phyloP scores from a whole-genome alignment of 345 rosid genomes.

The Salix arbutifolia region DNA sequence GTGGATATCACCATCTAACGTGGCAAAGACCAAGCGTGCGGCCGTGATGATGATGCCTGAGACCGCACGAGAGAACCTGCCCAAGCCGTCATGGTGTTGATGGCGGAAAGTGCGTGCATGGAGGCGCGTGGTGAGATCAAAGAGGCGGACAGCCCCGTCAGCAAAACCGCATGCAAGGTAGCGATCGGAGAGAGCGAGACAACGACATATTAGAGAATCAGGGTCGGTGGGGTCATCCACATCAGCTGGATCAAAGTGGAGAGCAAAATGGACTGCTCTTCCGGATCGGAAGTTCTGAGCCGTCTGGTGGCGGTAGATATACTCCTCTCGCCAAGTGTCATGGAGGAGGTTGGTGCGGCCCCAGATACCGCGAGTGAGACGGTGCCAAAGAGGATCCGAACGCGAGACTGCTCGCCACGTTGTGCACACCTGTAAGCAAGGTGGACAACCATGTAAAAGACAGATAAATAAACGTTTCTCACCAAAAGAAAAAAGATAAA shows the following conservation, averaged over 20 bases:
- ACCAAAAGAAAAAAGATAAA: background rate
- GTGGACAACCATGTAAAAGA: background rate
- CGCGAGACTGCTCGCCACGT: constrained; percentile 87
- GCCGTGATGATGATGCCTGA: constrained; percentile 56
- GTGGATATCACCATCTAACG: constrained; percentile 73
- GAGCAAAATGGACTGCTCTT: constrained; percentile 34
- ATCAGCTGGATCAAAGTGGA: constrained; percentile 59
- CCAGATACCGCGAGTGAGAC: constrained; percentile 59
- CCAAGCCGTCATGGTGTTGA: constrained; percentile 52
- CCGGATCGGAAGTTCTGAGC: constrained; percentile 54
- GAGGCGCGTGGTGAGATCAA: constrained; percentile 47
- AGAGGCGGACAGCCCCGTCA: constrained; percentile 80
- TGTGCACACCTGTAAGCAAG: constrained; percentile 58
- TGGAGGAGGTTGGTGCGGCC: constrained; percentile 36
- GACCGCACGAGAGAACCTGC: constrained; percentile 70
- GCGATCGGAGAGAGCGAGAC: constrained; percentile 69
- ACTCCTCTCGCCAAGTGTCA: constrained; percentile 73
- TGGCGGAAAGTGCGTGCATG: constrained; percentile 64
- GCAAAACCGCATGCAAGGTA: constrained; percentile 82
- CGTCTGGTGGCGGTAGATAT: constrained; percentile 57
- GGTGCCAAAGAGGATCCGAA: constrained; percentile 73
- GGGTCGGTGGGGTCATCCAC: constrained; percentile 41
- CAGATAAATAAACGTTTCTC: too few species aligned
- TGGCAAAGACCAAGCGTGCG: constrained; percentile 53
- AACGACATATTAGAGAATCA: constrained; percentile 61